Evolutionary conservation across 306 rosid species (phyloP).

Genomic region (Astragalus membranaceus): DNA sequence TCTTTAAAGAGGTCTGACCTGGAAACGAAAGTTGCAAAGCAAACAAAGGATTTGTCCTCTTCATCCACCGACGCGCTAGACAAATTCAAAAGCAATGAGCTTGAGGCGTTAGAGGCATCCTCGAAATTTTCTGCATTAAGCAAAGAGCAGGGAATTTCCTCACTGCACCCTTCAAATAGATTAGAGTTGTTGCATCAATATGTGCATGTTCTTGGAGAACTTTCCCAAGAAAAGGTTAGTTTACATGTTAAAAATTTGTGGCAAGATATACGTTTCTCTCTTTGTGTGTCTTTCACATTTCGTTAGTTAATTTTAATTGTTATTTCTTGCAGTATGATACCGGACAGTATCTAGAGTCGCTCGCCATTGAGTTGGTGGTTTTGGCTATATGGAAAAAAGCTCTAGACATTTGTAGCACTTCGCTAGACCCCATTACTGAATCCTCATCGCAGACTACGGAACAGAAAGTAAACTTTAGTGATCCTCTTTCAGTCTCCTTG

Average conservation of each 20-base stretch:
- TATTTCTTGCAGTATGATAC: conserved; percentile 49
- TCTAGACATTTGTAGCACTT: conserved; percentile 50
- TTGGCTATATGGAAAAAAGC: conserved; percentile 87
- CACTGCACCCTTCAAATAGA: conserved; percentile 55
- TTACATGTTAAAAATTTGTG: too few relatives aligned
- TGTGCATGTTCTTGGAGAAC: conserved; percentile 55
- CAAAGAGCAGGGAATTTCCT: conserved; percentile 52
- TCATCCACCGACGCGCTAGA: conserved; percentile 27
- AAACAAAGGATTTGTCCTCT: conserved; percentile 25
- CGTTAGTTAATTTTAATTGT: conserved; percentile 6
- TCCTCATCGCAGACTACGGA: conserved; percentile 21
- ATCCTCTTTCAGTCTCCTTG: conserved; percentile 46
- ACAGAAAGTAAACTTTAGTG: conserved; percentile 45
- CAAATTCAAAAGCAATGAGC: conserved; percentile 22
- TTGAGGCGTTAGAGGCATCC: conserved; percentile 22
- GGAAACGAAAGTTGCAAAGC: conserved; percentile 27
- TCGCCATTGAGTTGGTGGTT: conserved; percentile 74
- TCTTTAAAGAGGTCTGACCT: conserved; percentile 31
- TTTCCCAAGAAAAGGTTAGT: conserved; percentile 67
- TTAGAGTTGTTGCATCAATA: conserved; percentile 56
- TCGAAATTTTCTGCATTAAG: conserved; percentile 32
- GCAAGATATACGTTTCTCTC: too few relatives aligned
- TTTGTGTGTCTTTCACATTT: neutral
- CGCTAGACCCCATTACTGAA: conserved; percentile 35
- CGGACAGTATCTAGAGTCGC: conserved; percentile 57